Evolutionary conservation across 2,329 filamentous ascomycete species (phyloP).

Genomic region (Alternaria dauci): DNA sequence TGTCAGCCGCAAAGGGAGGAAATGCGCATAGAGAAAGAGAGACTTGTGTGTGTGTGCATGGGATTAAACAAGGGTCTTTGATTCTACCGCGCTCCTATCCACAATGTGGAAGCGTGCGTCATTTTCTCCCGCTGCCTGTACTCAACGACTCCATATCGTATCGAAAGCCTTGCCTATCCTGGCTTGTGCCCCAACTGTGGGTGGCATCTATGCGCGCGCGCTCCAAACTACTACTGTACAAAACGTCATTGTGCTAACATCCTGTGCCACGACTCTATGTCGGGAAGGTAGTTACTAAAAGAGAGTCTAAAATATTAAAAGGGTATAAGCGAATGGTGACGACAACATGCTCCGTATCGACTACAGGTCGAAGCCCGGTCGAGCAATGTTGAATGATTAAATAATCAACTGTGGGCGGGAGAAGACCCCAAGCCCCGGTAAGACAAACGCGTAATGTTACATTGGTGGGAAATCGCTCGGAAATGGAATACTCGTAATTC

Average conservation of each 20-base stretch:
- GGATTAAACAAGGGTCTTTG: constrained; percentile 31
- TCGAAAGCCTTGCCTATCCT: constrained; percentile 17
- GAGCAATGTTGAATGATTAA: constrained; percentile 27
- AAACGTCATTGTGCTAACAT: constrained; percentile 40
- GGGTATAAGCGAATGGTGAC: constrained; percentile 48
- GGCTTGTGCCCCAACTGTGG: constrained; percentile 7
- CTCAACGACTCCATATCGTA: constrained; percentile 23
- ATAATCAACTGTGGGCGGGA: constrained; percentile 11
- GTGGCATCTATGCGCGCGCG: constrained; percentile 15
- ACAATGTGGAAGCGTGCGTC: constrained; percentile 35
- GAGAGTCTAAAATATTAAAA: constrained; percentile 52
- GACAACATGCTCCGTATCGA: constrained; percentile 34
- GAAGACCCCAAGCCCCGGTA: constrained; percentile 10
- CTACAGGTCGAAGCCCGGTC: constrained; percentile 26
- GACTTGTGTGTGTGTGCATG: constrained; percentile 1
- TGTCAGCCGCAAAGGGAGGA: constrained; percentile 10
- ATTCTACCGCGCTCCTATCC: constrained; percentile 30
- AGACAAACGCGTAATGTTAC: constrained; percentile 41
- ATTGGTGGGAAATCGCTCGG: constrained; percentile 36
- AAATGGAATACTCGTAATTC: constrained; percentile 37
- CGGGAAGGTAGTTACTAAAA: constrained; percentile 33
- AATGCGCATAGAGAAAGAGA: constrained; percentile 1
- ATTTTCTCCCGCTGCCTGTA: constrained; percentile 32
- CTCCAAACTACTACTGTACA: constrained; percentile 44
- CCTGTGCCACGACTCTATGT: constrained; percentile 11